Base-by-base conservation (phyloP, 2,329 filamentous ascomycete species). In the Colletotrichum plurivorum region DNA sequence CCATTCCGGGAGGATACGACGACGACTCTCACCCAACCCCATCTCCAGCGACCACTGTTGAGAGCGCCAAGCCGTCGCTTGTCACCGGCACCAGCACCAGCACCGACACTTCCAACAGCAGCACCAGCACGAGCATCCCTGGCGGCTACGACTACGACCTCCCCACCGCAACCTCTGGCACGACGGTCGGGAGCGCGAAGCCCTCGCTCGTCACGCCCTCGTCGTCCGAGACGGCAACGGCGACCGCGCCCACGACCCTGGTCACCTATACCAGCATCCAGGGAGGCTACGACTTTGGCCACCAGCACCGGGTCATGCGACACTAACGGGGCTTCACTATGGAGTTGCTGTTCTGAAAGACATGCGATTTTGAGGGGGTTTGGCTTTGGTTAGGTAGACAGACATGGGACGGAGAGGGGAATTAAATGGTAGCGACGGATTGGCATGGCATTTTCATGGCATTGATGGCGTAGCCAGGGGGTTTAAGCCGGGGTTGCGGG, bases 121-220 rank as follows among this genome's bases (percentile, higher is more conserved):
- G 41, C 41, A 16, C 9, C 41, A 13, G 9, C 9, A 16, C 9
- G 8, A 63, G 41, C n/a, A 45, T 67, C 31, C 5, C 52, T 0
- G 52, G 31, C 6, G 64, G n/a, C 15, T 67, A 67, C 16, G 64
- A 49, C 25, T 31, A 25, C n/a, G 27, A 45, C 39, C 18, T 56
- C 22, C 36, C 43, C 9, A 25, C 31, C 7, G 48, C 59, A 4
- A 48, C 22, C 8, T 22, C 43, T 3, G 58, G 36, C 6, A 67
- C 58, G 13, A 67, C 64, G 3, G 36, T 67, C 8, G 59, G 41
- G 4, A 63, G 52, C 54, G 59, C 52, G 2, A 46, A 49, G 45
- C 64, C 64, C n/a, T 67, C 64, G n/a, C 13, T 68, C 16, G 39
- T 64, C 3, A 68, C 46, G 5, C 53, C 56, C 9, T 54, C 55